Conservation (phyloP, 257 asterid genomes). For the Solanum rostratum region DNA sequence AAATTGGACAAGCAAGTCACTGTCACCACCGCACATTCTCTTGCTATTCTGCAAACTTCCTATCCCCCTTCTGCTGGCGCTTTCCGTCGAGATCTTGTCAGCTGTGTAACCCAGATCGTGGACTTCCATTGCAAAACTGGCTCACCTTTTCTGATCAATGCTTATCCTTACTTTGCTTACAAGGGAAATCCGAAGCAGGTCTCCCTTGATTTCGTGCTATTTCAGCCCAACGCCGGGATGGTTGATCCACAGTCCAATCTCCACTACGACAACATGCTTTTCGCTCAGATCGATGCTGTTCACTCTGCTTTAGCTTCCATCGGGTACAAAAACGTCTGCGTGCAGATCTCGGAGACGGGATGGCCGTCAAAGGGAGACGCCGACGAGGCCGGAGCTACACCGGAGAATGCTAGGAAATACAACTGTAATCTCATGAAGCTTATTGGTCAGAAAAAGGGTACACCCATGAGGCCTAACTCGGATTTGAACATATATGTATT, state of each 20-base stretch:
- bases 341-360: conserved; percentile 90
- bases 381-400: conserved; percentile 71
- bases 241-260: conserved; percentile 41
- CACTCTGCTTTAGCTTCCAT: conserved; percentile 51
- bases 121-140: conserved; percentile 54
- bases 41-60: conserved; percentile 53
- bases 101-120: conserved; percentile 30
- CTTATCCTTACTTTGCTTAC: conserved; percentile 83
- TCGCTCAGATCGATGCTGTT: conserved; percentile 81
- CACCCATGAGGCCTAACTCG: conserved; percentile 61
- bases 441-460: conserved; percentile 47
- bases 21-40: conserved; percentile 76
- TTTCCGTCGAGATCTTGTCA: conserved; percentile 45
- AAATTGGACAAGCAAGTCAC: conserved; percentile 42
- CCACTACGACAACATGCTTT: conserved; percentile 68
- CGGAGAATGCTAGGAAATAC: conserved; percentile 62
- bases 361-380: conserved; percentile 89
- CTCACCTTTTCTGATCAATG: conserved; percentile 61
- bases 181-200: conserved; percentile 54
- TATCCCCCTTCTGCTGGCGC: conserved; percentile 80
- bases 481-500: conserved; percentile 56
- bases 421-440: conserved; percentile 57
- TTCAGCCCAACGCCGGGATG: conserved; percentile 34
- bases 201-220: conserved; percentile 47
- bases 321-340: conserved; percentile 52